phyloP scores from a whole-genome alignment of 495 filamentous ascomycete species.

The Aspergillus sclerotiicarbonarius region DNA sequence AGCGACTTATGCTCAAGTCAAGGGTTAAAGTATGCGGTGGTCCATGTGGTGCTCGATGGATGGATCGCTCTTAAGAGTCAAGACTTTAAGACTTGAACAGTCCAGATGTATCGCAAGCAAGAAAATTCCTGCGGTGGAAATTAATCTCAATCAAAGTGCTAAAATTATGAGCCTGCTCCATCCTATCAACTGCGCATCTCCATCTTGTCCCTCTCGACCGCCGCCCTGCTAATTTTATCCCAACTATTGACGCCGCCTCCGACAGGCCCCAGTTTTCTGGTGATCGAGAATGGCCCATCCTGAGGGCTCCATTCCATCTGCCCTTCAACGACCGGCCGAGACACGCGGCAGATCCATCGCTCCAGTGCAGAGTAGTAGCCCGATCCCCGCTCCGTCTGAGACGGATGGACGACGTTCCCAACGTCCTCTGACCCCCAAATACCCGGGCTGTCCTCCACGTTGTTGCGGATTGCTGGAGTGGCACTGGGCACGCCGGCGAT shows the following conservation, averaged over 20 bases:
- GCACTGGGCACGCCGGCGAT: background rate
- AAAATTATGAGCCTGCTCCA: background rate
- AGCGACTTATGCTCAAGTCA: background rate
- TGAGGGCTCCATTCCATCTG: slow-evolving; percentile 1
- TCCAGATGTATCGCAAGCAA: too few relatives aligned
- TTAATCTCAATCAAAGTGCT: slow-evolving; percentile 4
- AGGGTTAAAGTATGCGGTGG: too few relatives aligned
- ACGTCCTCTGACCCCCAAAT: background rate
- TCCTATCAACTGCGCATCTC: background rate
- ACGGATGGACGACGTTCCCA: background rate
- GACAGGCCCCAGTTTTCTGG: slow-evolving; percentile 1
- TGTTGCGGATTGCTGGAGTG: too few relatives aligned
- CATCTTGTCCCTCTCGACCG: background rate
- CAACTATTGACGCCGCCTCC: slow-evolving; percentile 17
- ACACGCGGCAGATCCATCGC: slow-evolving; percentile 11
- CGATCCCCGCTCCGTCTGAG: background rate
- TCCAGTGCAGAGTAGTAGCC: background rate
- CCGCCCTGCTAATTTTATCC: slow-evolving; percentile 5
- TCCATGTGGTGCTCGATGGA: too few relatives aligned
- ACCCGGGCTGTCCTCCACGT: too few relatives aligned
- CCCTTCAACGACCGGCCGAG: background rate
- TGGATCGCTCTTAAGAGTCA: too few relatives aligned
- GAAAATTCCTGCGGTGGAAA: slow-evolving; percentile 2
- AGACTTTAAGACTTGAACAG: too few relatives aligned
- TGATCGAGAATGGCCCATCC: background rate